These are phyloP conservation scores for Kwoniella dejecticola DNA, from an alignment of 768 basidiomycete species.

Conservation along the genomic window DNA sequence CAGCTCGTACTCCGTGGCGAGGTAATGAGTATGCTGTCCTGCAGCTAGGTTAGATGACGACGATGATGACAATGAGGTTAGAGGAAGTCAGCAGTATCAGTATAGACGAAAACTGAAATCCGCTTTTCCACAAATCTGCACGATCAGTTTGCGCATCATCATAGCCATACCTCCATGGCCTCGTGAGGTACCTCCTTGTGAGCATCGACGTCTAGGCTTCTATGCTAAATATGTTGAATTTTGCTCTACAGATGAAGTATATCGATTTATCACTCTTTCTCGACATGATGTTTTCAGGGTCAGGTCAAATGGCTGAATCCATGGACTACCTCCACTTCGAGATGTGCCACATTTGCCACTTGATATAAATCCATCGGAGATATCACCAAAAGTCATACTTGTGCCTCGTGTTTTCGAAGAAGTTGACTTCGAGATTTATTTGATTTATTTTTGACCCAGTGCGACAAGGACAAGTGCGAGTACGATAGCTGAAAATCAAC, in stretches of 20 bases:
- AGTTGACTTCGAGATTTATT: neutral
- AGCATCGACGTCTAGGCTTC: too few species aligned
- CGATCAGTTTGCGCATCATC: slow-evolving; percentile 7
- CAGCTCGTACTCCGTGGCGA: neutral
- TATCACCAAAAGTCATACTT: neutral
- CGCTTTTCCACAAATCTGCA: neutral
- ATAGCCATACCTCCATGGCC: too few species aligned
- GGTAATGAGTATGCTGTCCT: slow-evolving; percentile 28
- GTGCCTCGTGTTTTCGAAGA: slow-evolving; percentile 14
- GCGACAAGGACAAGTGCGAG: neutral
- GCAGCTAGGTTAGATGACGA: slow-evolving; percentile 23
- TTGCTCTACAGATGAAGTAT: slow-evolving; percentile 19
- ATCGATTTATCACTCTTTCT: neutral
- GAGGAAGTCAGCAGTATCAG: neutral
- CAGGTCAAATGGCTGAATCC: neutral
- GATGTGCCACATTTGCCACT: slow-evolving; percentile 23
- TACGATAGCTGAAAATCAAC: neutral
- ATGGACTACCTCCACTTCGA: slow-evolving; percentile 20
- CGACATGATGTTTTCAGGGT: slow-evolving; percentile 23
- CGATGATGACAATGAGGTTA: neutral
- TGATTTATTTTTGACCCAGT: neutral
- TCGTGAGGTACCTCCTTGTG: too few species aligned
- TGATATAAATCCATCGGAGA: slow-evolving; percentile 5
- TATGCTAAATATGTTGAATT: neutral
- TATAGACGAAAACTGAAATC: too few species aligned